These are phyloP conservation scores for Saccharomycopsis olivae DNA, from an alignment of 805 yeast species.

Conservation along the genomic window DNA sequence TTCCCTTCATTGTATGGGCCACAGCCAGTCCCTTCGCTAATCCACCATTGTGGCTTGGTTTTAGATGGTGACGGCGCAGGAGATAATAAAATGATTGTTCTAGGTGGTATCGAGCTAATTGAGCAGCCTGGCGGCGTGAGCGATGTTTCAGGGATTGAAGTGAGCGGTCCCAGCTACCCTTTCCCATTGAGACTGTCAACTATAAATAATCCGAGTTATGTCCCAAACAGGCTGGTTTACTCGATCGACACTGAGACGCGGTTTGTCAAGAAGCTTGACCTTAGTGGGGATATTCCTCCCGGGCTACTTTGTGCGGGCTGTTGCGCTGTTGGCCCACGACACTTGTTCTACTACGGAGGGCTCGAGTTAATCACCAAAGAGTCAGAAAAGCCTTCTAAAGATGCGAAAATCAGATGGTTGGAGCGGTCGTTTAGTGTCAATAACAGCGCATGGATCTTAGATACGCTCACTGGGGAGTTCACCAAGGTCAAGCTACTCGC, in stretches of 20 bases:
- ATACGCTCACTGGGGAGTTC: slow-evolving; percentile 38
- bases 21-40: slow-evolving; percentile 31
- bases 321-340: slow-evolving; percentile 41
- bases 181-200: slow-evolving; percentile 34
- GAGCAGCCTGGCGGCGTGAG: background rate
- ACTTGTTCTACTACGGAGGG: slow-evolving; percentile 63
- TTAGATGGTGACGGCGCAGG: background rate
- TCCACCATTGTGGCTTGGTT: slow-evolving; percentile 30
- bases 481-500: slow-evolving; percentile 23
- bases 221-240: slow-evolving; percentile 30
- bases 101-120: background rate
- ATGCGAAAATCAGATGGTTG: slow-evolving; percentile 27
- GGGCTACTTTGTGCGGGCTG: slow-evolving; percentile 39
- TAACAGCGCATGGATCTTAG: slow-evolving; percentile 49
- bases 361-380: slow-evolving; percentile 34
- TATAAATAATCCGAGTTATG: slow-evolving; percentile 32
- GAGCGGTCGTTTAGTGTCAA: slow-evolving; percentile 38
- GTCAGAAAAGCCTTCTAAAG: slow-evolving; percentile 16
- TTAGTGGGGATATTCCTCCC: slow-evolving; percentile 38
- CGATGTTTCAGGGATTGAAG: slow-evolving; percentile 1
- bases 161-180: slow-evolving; percentile 28
- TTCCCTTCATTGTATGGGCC: slow-evolving; percentile 30
- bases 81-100: too few relatives aligned
- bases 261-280: slow-evolving; percentile 25
- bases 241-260: slow-evolving; percentile 31